Evolutionary conservation across 441 rosid species (phyloP).

Genomic region (Dalechampia spathulata): DNA sequence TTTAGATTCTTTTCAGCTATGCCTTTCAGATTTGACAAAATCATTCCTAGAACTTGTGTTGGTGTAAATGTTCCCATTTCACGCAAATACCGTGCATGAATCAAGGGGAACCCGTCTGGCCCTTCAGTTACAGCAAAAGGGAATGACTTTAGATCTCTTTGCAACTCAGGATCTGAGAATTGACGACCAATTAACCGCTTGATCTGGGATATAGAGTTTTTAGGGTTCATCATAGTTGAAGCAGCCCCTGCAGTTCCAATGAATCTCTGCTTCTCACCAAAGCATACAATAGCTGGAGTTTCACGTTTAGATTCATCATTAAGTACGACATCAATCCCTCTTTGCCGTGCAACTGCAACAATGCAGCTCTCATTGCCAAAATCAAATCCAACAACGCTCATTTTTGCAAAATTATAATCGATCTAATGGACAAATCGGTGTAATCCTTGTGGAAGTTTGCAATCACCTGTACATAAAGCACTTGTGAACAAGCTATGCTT

Average conservation of each 20-base stretch:
- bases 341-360: conserved; percentile 94
- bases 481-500: too few relatives aligned
- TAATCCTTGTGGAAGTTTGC: too few relatives aligned
- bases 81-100: conserved; percentile 74
- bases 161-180: conserved; percentile 96
- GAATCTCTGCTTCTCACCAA: conserved; percentile 93
- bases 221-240: conserved; percentile 89
- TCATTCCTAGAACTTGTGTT: conserved; percentile 88
- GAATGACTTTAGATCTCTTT: conserved; percentile 64
- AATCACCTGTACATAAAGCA: too few relatives aligned
- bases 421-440: too few relatives aligned
- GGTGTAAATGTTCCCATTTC: conserved; percentile 74
- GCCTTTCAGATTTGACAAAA: conserved; percentile 68
- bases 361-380: conserved; percentile 88
- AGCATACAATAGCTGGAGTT: conserved; percentile 92
- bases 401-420: too few relatives aligned
- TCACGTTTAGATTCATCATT: conserved; percentile 97
- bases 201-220: conserved; percentile 81
- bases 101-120: conserved; percentile 83
- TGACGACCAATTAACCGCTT: conserved; percentile 76
- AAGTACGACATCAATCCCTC: conserved; percentile 96
- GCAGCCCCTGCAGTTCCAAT: conserved; percentile 99
- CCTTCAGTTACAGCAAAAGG: conserved; percentile 74
- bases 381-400: conserved; percentile 99
- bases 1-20: conserved; percentile 84